Evolutionary conservation across 2,329 filamentous ascomycete genomes (phyloP), one percentile per base, ranked within the genome.

Genomic region (Alternaria alternata): DNA sequence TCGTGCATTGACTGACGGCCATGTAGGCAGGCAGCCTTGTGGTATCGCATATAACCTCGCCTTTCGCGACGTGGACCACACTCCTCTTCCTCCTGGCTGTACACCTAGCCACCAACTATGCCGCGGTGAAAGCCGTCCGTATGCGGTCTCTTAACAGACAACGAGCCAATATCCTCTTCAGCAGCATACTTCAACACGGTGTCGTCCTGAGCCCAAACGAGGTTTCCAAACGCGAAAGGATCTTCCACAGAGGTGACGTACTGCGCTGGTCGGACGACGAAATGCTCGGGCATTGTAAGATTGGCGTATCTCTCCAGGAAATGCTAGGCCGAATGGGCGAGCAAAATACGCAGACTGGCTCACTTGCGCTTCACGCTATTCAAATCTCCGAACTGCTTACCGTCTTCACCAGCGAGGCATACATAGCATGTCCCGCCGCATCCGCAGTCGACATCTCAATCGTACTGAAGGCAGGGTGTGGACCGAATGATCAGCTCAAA

Each of bases 121-220:
- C 88, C 34, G 95, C 93, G 42, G 94, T 99, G 5, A 86, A 90
- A 63, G 86, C 91, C 49, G 94, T 99, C 16, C 89, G 88, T 74
- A 92, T 98, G 89, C 86, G 87, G 39, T 92, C 88, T 7, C 83
- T 98, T 36, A 98, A 97, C 79, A 86, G 92, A 22, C 94, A 98
- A 78, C 87, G 95, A 36, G 91, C 93, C 2, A 92, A 90, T 48
- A 88, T 97, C 20, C 83, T 96, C 1, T 89, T 94, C 69, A 85
- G 87, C 41, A 81, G 86, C 54, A 52, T 76, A 4, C 48, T 77
- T 22, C 61, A 73, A 18, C 63, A 72, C 32, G 77, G 72, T 24
- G 78, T 72, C 11, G 79, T 91, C 2, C 82, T 92, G 3, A 84
- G 84, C 0, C 93, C 93, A 0, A 79, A 82, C 7, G 82, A 93